These are phyloP conservation scores for Amanita molliuscula DNA, from an alignment of 768 basidiomycete species.

Conservation along the genomic window DNA sequence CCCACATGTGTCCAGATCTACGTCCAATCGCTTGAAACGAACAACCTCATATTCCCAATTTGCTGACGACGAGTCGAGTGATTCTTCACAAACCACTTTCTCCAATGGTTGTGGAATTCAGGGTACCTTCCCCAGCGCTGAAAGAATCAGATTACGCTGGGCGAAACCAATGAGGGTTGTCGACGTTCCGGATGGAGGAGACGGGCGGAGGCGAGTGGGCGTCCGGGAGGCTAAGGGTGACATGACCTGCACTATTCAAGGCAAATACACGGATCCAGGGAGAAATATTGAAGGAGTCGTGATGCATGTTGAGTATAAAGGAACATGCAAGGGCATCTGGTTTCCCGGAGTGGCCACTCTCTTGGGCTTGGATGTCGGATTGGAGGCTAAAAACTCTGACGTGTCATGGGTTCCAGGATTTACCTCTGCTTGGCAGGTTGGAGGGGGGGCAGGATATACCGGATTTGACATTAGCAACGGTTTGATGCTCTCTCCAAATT, in stretches of 20 bases:
- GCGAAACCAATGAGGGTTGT: slow-evolving; percentile 49
- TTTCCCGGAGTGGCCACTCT: slow-evolving; percentile 77
- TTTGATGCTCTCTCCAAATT: slow-evolving; percentile 18
- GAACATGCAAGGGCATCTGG: slow-evolving; percentile 68
- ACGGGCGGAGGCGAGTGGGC: slow-evolving; percentile 58
- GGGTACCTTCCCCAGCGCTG: slow-evolving; percentile 71
- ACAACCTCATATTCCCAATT: slow-evolving; percentile 57
- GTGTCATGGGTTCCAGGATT: slow-evolving; percentile 52
- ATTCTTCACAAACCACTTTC: slow-evolving; percentile 46
- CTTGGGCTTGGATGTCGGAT: slow-evolving; percentile 65
- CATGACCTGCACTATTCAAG: slow-evolving; percentile 51
- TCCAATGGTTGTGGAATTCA: slow-evolving; percentile 59
- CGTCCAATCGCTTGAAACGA: slow-evolving; percentile 37
- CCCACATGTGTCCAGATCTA: slow-evolving; percentile 55
- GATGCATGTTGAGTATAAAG: slow-evolving; percentile 62
- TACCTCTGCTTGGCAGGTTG: slow-evolving; percentile 47
- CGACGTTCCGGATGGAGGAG: slow-evolving; percentile 30
- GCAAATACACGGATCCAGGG: slow-evolving; percentile 29
- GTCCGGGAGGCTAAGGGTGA: slow-evolving; percentile 60
- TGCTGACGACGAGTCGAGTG: slow-evolving; percentile 77
- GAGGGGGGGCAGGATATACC: slow-evolving; percentile 57
- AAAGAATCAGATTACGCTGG: slow-evolving; percentile 71
- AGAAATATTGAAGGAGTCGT: slow-evolving; percentile 41
- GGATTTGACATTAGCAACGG: slow-evolving; percentile 53
- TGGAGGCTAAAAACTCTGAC: slow-evolving; percentile 61